Evolutionary conservation across 2,329 filamentous ascomycete species (phyloP), one percentile per base, ranked within the genome.

Genomic region (Dactylellina haptotyla): DNA sequence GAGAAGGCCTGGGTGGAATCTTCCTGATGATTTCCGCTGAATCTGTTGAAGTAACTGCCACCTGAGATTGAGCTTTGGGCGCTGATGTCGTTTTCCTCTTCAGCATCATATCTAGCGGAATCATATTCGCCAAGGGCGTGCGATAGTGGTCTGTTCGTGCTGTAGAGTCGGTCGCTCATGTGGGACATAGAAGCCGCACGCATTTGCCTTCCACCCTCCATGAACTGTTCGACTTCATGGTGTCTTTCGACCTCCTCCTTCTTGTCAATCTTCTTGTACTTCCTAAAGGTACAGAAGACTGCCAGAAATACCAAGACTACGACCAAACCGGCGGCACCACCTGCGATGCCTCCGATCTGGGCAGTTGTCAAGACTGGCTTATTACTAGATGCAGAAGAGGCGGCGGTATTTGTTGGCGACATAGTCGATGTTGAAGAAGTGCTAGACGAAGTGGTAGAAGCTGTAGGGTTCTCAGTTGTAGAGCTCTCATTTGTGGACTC

Each of bases 241-340:
- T 41, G 23, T 51, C 69, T 54, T 46, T 66, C 53, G 8, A 20
- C 69, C 10, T 66, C 61, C 14, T 65, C 54, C 25, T 62, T 66
- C 41, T 73, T 66, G 45, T 87, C 69, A 28, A 56, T 56, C 32
- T 73, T 73, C 41, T 61, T 73, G 25, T 73, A 73, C 8, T 20
- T 66, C 18, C 69, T 53, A 3, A 25, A 56, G 20, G 41, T 73
- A 30, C 28, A 45, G 25, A 56, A 66, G 10, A 73, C 32, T 6
- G 32, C 26, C 8, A 61, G 6, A 12, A 66, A 16, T 1, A 39
- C 39, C 28, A 58, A 30, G 6, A 73, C 9, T 25, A 73, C 18
- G 3, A 73, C 20, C 5, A 66, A 26, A 9, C 61, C 69, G 20
- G 41, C 69, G 10, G 53, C 50, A 23, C 69, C 69, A 18, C 69